Base-by-base conservation (phyloP, 306 rosid genomes). In the Prunus campanulata region DNA sequence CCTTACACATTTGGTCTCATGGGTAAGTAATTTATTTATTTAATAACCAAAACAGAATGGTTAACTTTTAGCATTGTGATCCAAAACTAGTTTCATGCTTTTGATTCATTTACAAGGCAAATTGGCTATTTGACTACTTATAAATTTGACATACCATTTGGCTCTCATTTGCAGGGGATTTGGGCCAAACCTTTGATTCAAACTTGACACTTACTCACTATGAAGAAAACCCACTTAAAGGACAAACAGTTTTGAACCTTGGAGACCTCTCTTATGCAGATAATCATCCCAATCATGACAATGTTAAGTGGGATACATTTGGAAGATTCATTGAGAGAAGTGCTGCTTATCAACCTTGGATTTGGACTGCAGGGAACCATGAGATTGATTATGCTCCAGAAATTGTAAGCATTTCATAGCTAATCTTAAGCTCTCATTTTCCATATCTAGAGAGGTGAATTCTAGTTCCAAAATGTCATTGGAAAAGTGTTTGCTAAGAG, bases 181-280 rank as follows among this genome's bases (percentile, higher is more conserved):
- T 93, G 50, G 97, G 98, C 73, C 98, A 93, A 85, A 93, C 84
- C 51, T 93, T 62, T 84, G 97, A 88, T 89, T 91, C 98, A 44
- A 90, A 88, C 51, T 83, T 0, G 74, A 91, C 97, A 0, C 91
- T 93, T 39, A 62, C 89, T 60, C 98, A 93, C 78, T 90, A 90
- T 68, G 88, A 87, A 77, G 11, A 14, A 61, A 91, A 79, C 70
- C 88, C 96, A 35, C 80, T 48, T 13, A 90, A 87, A 24, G 96
- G 89, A 59, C 68, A 91, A 80, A 11, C 93, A 11, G 77, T 93
- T 64, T 66, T 91, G 32, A 90, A 78, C 72, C 88, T 90, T 30
- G 98, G 98, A 47, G 98, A 93, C 76, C 93, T 91, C 19, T 88
- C 96, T 52, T 93, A 93, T 60, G 96, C 97, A 0, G 98, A 93